These are phyloP conservation scores for Suillus alpinus DNA, from an alignment of 768 basidiomycete genomes.

Conservation along the genomic window DNA sequence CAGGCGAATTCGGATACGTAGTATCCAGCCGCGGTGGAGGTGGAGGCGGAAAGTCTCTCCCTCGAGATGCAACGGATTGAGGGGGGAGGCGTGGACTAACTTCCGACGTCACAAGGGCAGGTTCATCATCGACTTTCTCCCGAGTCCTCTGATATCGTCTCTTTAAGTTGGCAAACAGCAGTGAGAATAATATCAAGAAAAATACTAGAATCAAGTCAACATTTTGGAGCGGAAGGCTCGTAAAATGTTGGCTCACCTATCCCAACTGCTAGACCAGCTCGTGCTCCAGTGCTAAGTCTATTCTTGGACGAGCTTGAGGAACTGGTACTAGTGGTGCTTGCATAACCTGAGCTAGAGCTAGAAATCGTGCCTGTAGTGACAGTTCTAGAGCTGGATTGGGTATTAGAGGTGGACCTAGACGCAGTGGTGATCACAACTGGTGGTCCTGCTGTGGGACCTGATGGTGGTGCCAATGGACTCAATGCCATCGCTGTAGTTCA, in stretches of 20 bases:
- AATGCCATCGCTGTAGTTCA: background rate
- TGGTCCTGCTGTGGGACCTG: background rate
- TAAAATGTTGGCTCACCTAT: slow-evolving; percentile 14
- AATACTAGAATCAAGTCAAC: background rate
- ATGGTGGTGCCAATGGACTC: no score
- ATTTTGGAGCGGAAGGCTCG: background rate
- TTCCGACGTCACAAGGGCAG: background rate
- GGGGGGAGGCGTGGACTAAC: slow-evolving; percentile 1
- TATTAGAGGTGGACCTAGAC: background rate
- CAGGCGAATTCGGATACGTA: background rate
- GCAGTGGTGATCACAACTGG: background rate
- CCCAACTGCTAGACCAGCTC: slow-evolving; percentile 26
- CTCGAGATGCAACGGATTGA: background rate
- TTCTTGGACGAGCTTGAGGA: slow-evolving; percentile 3
- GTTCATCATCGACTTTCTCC: background rate
- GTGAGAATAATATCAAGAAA: background rate
- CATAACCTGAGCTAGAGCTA: slow-evolving; percentile 3
- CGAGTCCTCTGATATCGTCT: slow-evolving; percentile 4
- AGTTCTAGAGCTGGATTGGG: background rate
- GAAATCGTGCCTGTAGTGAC: background rate
- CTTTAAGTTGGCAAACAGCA: slow-evolving; percentile 5
- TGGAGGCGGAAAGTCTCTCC: background rate
- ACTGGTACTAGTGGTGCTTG: background rate
- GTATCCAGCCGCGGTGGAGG: background rate
- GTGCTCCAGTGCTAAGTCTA: slow-evolving; percentile 13